These are phyloP conservation scores for Inga laurina DNA, from an alignment of 306 rosid species.

Conservation along the genomic window DNA sequence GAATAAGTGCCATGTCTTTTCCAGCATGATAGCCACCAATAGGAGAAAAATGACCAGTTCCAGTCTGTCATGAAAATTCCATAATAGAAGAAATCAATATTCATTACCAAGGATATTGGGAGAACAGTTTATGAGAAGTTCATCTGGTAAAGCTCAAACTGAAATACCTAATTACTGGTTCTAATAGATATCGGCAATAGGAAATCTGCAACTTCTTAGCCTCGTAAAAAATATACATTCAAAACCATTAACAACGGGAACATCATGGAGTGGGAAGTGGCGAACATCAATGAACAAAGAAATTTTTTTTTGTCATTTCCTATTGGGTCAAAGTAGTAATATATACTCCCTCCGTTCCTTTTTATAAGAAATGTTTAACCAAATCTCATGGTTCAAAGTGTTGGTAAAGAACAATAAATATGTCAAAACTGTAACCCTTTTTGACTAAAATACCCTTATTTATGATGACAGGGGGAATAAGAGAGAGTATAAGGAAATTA, in stretches of 20 bases:
- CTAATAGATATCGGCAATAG: background rate
- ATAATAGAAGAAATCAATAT: background rate
- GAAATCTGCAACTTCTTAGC: background rate
- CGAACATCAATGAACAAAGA: conserved; percentile 4
- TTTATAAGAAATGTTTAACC: no score
- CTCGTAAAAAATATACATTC: conserved; percentile 1
- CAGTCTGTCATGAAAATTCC: conserved; percentile 58
- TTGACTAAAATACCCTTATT: no score
- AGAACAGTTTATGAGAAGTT: background rate
- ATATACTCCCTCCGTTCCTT: conserved; percentile 15
- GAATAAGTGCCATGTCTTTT: conserved; percentile 83
- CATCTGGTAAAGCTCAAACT: background rate
- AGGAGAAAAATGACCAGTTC: conserved; percentile 96
- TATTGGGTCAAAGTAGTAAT: background rate
- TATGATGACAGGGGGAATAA: no score
- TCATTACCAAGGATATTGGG: background rate
- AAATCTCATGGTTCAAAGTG: no score
- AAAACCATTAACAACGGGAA: background rate
- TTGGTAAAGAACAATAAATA: no score
- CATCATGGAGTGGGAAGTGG: background rate
- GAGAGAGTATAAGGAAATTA: no score
- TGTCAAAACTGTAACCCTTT: no score
- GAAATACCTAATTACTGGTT: background rate
- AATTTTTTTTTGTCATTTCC: background rate
- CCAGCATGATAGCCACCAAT: conserved; percentile 90